Base-by-base conservation (phyloP, 225 moss, liverwort and hornwort genomes). In the Marchantia paleacea region DNA sequence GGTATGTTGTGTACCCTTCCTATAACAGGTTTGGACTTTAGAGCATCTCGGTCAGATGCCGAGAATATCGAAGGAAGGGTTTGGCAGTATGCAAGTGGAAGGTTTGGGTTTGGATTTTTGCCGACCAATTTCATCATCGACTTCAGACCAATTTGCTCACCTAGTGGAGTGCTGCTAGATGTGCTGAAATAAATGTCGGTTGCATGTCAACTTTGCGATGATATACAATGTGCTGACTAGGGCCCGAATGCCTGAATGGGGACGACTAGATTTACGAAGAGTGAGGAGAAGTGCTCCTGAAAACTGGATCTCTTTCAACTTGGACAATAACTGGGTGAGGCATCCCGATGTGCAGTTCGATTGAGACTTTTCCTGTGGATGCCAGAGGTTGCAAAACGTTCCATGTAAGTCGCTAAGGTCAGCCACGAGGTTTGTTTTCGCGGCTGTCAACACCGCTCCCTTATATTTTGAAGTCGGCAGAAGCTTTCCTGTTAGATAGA, bases 81-180 rank as follows among this genome's bases (percentile, higher is more conserved):
- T 80, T 97, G 96, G 96, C 96, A 88, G 81, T 97, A 97, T 81
- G 92, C 92, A 7, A 94, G 94, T 84, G 96, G 96, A 65, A 86
- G 96, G 69, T 97, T 97, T 84, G 96, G 96, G 79, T 92, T 93
- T 55, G 88, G 91, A 61, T 85, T 65, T 75, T 85, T 90, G 39
- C 88, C 81, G 67, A 83, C 86, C 62, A 87, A 80, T 62, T 83
- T 81, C 54, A 80, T 97, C 73, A 83, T 94, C 58, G 92, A 97
- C 80, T 97, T 92, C 26, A 91, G 94, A 85, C 96, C 96, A 29
- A 86, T 94, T 77, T 97, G 94, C 53, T 85, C 83, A 69, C 69
- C 78, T 13, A 81, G 28, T 53, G 88, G 88, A 72, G 28, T 81
- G 8, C 79, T 88, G 58, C 58, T 84, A 69, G 87, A 87, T 78